phyloP scores from a whole-genome alignment of 2,329 filamentous ascomycete species.

The Thyridium curvatum region DNA sequence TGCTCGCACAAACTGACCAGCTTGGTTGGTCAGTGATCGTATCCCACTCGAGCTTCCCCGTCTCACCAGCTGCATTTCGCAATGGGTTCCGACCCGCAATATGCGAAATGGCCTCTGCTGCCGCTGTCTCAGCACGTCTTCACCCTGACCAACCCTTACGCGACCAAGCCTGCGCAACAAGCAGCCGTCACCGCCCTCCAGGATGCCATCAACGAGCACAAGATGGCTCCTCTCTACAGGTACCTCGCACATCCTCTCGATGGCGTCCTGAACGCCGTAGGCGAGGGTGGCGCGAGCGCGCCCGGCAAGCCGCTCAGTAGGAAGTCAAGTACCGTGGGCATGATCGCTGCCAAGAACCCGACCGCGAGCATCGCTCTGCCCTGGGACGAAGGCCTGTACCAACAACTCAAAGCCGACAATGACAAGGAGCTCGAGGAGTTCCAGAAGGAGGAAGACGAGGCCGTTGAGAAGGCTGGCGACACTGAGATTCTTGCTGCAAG shows the following conservation, averaged over 20 bases:
- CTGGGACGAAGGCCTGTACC: constrained; percentile 89
- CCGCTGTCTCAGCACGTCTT: constrained; percentile 81
- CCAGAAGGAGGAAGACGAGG: constrained; percentile 87
- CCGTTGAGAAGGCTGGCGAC: constrained; percentile 91
- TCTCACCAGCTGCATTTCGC: constrained; percentile 22
- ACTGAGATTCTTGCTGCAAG: constrained; percentile 89
- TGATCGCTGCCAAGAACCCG: constrained; percentile 67
- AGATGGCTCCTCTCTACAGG: constrained; percentile 84
- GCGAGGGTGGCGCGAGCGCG: constrained; percentile 51
- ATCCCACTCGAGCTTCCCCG: not conserved
- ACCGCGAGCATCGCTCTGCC: constrained; percentile 62
- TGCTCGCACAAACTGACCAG: constrained; percentile 4
- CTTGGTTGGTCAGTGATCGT: constrained; percentile 5
- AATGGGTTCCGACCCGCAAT: constrained; percentile 78
- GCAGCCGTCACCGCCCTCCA: constrained; percentile 66
- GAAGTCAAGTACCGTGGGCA: constrained; percentile 65
- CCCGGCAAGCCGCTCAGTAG: constrained; percentile 54
- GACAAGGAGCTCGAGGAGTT: constrained; percentile 69
- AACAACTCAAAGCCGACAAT: constrained; percentile 69
- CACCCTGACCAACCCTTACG: constrained; percentile 74
- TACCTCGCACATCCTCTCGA: constrained; percentile 77
- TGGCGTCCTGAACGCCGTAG: constrained; percentile 71
- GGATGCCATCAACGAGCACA: constrained; percentile 75
- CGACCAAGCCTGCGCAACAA: constrained; percentile 60
- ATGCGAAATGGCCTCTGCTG: constrained; percentile 78